phyloP scores from a whole-genome alignment of 768 basidiomycete genomes.

The Podaxis sp. region DNA sequence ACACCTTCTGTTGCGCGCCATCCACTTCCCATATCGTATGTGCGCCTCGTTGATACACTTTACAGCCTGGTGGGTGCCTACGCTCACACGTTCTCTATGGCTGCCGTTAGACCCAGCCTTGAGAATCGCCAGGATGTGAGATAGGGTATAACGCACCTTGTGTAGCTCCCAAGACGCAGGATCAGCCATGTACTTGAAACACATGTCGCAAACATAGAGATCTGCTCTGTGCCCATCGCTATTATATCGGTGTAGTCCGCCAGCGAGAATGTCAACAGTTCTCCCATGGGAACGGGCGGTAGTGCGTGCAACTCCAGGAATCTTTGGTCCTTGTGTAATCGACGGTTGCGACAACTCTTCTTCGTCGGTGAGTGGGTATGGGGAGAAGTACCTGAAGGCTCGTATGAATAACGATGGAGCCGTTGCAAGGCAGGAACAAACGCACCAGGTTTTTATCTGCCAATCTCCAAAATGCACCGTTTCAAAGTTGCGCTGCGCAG shows the following conservation, averaged over 20 bases:
- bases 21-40: slow-evolving; percentile 97
- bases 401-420: slow-evolving; percentile 2
- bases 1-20: slow-evolving; percentile 80
- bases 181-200: slow-evolving; percentile 96
- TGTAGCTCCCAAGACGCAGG: slow-evolving; percentile 65
- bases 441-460: slow-evolving; percentile 88
- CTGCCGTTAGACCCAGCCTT: not conserved
- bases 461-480: slow-evolving; percentile 83
- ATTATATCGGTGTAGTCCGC: slow-evolving; percentile 53
- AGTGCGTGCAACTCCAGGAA: slow-evolving; percentile 49
- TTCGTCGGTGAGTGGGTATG: slow-evolving; percentile 80
- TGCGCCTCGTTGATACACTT: slow-evolving; percentile 88
- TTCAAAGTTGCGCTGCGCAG: slow-evolving; percentile 80
- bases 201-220: slow-evolving; percentile 87
- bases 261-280: slow-evolving; percentile 70
- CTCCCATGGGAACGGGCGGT: slow-evolving; percentile 65
- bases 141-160: slow-evolving; percentile 45
- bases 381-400: slow-evolving; percentile 82
- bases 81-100: slow-evolving; percentile 64
- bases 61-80: slow-evolving; percentile 79
- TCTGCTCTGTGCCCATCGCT: slow-evolving; percentile 45
- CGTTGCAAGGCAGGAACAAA: slow-evolving; percentile 16
- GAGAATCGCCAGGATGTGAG: slow-evolving; percentile 1
- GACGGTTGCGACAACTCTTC: slow-evolving; percentile 32
- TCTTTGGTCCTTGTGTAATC: slow-evolving; percentile 32